Conservation (phyloP, 768 basidiomycete species). For the Podaxis rugospora region DNA sequence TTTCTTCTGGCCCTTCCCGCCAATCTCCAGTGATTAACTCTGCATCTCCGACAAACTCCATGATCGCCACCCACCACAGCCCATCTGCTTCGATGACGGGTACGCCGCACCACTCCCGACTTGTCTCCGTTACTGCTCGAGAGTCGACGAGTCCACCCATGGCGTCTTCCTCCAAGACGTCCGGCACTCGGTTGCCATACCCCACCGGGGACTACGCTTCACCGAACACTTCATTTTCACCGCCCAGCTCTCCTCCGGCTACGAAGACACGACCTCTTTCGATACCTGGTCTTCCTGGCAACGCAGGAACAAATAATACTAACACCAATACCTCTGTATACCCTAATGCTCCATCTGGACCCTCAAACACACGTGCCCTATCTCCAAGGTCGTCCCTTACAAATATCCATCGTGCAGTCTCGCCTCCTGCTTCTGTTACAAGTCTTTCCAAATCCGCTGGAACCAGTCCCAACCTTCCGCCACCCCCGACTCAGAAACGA, state of each 20-base stretch:
- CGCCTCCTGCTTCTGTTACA: slow-evolving; percentile 5
- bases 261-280: slow-evolving; percentile 44
- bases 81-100: slow-evolving; percentile 30
- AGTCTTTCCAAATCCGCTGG: slow-evolving; percentile 1
- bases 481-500: slow-evolving; percentile 36
- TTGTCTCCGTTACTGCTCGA: slow-evolving; percentile 40
- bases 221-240: slow-evolving; percentile 47
- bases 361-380: slow-evolving; percentile 13
- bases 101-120: slow-evolving; percentile 35
- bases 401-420: slow-evolving; percentile 1
- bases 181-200: slow-evolving; percentile 65
- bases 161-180: slow-evolving; percentile 38
- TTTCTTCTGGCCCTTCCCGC: slow-evolving; percentile 48
- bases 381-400: slow-evolving; percentile 13
- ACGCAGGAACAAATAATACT: slow-evolving; percentile 14
- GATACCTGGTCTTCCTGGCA: slow-evolving; percentile 34
- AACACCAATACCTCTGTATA: slow-evolving; percentile 20
- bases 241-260: slow-evolving; percentile 42
- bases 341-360: slow-evolving; percentile 26
- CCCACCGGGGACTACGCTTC: slow-evolving; percentile 81
- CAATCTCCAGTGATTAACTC: slow-evolving; percentile 27
- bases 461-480: slow-evolving; percentile 31
- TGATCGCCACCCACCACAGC: slow-evolving; percentile 7
- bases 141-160: slow-evolving; percentile 66
- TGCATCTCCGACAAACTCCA: slow-evolving; percentile 4